Conservation (phyloP, 140 eudicot species). For the Erigeron philadelphicus region DNA sequence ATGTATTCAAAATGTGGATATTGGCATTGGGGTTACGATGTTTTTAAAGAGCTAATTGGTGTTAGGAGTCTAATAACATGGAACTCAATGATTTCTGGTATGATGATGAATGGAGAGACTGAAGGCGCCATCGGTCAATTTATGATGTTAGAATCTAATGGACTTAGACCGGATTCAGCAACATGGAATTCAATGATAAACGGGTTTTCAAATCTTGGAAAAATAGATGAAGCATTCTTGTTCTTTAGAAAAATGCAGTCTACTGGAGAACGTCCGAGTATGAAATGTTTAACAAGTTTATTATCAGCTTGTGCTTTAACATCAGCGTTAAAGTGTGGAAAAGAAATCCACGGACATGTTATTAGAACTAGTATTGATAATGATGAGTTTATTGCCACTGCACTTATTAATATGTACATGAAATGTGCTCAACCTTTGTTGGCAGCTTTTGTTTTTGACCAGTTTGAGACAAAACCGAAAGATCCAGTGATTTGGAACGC, state of each 20-base stretch:
- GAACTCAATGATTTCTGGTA: conserved; percentile 75
- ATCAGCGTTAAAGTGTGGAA: conserved; percentile 36
- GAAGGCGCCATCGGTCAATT: conserved; percentile 54
- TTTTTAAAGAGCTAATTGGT: conserved; percentile 44
- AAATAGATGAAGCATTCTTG: conserved; percentile 47
- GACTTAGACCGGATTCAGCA: conserved; percentile 62
- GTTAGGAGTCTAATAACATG: conserved; percentile 59
- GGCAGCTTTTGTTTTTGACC: conserved; percentile 48
- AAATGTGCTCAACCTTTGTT: conserved; percentile 48
- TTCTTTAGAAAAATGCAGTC: conserved; percentile 58
- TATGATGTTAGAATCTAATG: conserved; percentile 41
- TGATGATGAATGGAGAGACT: conserved; percentile 53
- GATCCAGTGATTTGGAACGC: conserved; percentile 90
- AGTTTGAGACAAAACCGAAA: conserved; percentile 36
- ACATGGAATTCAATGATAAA: conserved; percentile 86
- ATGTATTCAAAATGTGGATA: conserved; percentile 73
- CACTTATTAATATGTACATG: conserved; percentile 77
- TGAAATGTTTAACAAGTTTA: conserved; percentile 54
- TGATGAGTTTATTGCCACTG: conserved; percentile 56
- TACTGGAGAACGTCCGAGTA: conserved; percentile 33
- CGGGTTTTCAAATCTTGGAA: conserved; percentile 57
- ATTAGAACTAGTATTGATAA: conserved; percentile 29
- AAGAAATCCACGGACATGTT: conserved; percentile 63
- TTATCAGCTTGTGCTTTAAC: conserved; percentile 57
- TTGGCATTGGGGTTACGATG: conserved; percentile 45